Base-by-base conservation (phyloP, 306 rosid species). In the Amphicarpaea edgeworthii region DNA sequence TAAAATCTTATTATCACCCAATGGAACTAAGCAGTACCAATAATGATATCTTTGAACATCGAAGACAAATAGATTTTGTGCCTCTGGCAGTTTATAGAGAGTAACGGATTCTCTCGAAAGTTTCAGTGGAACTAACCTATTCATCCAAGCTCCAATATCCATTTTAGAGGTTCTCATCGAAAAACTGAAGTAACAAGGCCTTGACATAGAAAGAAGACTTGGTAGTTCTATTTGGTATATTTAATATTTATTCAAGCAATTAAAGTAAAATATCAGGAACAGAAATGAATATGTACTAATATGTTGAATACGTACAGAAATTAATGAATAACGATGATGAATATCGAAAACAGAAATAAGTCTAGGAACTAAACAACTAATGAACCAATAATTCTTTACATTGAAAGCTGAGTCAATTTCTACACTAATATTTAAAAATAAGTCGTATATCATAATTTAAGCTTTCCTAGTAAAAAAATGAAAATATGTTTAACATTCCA, bases 101-200 rank as follows among this genome's bases (percentile, higher is more conserved):
- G 87, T 96, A 83, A 90, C 82, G 82, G 96, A 91, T 75, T 94
- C 97, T 5, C 28, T 87, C 7, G 51, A 82, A 79, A 90, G 94
- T 88, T 81, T 87, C 67, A 84, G 72, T 20, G 94, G 91, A 23
- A 94, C 98, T 61, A 90, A 88, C 77, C 74, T 83, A 70, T 85
- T 86, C 76, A 79, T 91, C 46, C 96, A 96, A 15, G 49, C 94
- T 75, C 94, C 96, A 26, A 93, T 91, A 88, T 88, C 90, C 30
- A 87, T 97, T 38, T 76, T 91, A 16, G 85, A 87, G 50, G 30
- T 70, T 76, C 90, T 91, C 75, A 80, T 91, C 28, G 75, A 83
- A 54, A 91, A 77, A 30, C 88, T 93, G 58, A 76, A 87, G 70
- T 58, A 81, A 30, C 91, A 91, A 0, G 94, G 94, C 34, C 93